These are phyloP conservation scores for Proteromonas lacertae DNA, from an alignment of 352 stramenopile species.

Conservation along the genomic window DNA sequence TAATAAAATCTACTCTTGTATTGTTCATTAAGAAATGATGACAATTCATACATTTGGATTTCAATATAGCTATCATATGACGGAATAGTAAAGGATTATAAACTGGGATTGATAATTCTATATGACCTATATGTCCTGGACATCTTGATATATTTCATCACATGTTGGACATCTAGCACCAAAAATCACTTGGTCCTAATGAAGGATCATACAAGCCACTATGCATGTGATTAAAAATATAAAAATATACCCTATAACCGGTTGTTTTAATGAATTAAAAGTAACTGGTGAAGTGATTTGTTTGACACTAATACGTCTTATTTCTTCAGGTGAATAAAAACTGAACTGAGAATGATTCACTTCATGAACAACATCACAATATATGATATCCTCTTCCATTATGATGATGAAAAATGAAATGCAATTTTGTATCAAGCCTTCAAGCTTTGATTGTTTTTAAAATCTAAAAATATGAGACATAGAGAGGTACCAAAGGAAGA, in stretches of 20 bases:
- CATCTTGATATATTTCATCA: conserved; percentile 66
- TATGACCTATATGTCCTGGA: conserved; percentile 85
- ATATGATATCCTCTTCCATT: too few relatives aligned
- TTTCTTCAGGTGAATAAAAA: conserved; percentile 88
- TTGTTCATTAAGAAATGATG: too few relatives aligned
- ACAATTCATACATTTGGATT: conserved; percentile 90
- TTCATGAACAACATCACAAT: too few relatives aligned
- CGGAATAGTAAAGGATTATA: conserved; percentile 89
- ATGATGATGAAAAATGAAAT: too few relatives aligned
- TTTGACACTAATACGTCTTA: conserved; percentile 69
- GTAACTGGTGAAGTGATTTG: conserved; percentile 69
- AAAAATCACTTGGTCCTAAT: conserved; percentile 59
- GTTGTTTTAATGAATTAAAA: conserved; percentile 68
- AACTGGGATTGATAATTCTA: conserved; percentile 84
- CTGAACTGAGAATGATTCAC: conserved; percentile 53
- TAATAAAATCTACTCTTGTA: too few relatives aligned
- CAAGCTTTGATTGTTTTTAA: too few relatives aligned
- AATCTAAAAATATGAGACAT: too few relatives aligned
- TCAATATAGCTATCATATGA: conserved; percentile 67
- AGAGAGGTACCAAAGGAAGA: too few relatives aligned
- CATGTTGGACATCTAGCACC: conserved; percentile 72
- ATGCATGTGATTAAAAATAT: conserved; percentile 2
- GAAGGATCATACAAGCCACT: conserved; percentile 77
- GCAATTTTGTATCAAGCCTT: too few relatives aligned
- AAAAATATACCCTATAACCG: conserved; percentile 32